Base-by-base conservation (phyloP, 1,139 yeast genomes). In the Geotrichum aggregatum region DNA sequence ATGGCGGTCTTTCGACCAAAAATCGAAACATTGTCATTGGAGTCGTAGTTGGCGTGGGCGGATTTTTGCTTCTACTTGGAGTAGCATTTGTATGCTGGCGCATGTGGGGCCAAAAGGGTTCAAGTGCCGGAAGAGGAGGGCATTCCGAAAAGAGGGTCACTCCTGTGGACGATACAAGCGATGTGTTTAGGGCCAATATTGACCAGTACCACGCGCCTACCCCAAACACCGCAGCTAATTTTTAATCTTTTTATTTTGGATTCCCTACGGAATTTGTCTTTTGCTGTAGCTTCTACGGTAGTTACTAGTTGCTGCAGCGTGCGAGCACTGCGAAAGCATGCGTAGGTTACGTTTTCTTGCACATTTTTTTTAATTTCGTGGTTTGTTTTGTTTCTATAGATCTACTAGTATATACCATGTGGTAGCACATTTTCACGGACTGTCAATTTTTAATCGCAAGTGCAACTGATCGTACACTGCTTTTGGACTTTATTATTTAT, bases 151-250 rank as follows among this genome's bases (percentile, higher is more conserved):
- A 38, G 3, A 43, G 38, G 30, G 44, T 33, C 2, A 34, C 44
- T 14, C 44, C 65, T 19, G 60, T 58, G n/a, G 54, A 50, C 28
- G 53, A 50, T 13, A 40, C 47, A 31, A 40, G 38, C 19, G 69
- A 69, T 49, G 70, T 69, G 47, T 69, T 69, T 64, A 56, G 71
- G 46, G 70, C 70, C 26, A 69, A 67, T 53, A 65, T 68, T 50
- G 72, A 70, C 55, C 72, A 69, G 57, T 70, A 69, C 58, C 73
- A 69, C 55, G 60, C 60, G 43, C 55, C 61, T 7, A 49, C 48
- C 43, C 14, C 33, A 14, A 68, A 68, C 58, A 66, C 67, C 44
- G 72, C 72, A 8, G 69, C 71, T 19, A 67, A 69, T 59, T 69
- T 69, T 55, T 68, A 59, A 54, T 19, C 5, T 10, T 21, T 5